Base-by-base conservation (phyloP, 192 early-diverging fungal genomes). In the Coemansia sp. region DNA sequence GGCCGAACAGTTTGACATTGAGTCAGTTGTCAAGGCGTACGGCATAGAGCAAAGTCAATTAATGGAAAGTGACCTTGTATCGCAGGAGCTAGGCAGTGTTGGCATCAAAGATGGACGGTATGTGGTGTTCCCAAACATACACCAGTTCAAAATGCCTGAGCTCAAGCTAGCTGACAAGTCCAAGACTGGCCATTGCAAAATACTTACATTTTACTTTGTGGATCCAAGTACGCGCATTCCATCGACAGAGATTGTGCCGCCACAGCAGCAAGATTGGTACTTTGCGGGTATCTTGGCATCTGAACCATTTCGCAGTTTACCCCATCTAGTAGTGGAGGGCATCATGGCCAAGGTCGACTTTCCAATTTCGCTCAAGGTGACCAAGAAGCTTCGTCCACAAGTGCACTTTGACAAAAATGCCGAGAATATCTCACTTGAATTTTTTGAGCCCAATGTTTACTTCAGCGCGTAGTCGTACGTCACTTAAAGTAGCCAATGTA, bases 161-260 rank as follows among this genome's bases (percentile, higher is more conserved):
- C 91, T 94, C 67, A 64, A 75, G 55, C 82, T 93, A 20, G 71
- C 55, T 11, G 89, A 92, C 58, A 75, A 68, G 40, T 81, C 85
- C 27, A 87, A 86, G 43, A 83, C 87, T 0, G 92, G 92, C 0
- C 79, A 86, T 46, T 84, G 90, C 71, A 89, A 89, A 68, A 90
- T 92, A 40, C 66, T 94, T 3, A 77, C 74, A 8, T 91, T 93
- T 62, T 91, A 91, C 80, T 79, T 93, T 46, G 84, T 94, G 1
- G 78, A 94, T 44, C 92, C 92, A 1, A 65, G 76, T 0, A 65
- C 64, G 3, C 75, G 70, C 10, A 80, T 90, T 34, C 46, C 83
- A 2, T 89, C 88, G 13, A 91, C 90, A 1, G 71, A 71, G 16
- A 34, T 86, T 50, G 87, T 93, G 3, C 88, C 90, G 2, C 87